Evolutionary conservation across 2,329 filamentous ascomycete genomes (phyloP), one percentile per base, ranked within the genome.

Genomic region (Stylonectria norvegica): DNA sequence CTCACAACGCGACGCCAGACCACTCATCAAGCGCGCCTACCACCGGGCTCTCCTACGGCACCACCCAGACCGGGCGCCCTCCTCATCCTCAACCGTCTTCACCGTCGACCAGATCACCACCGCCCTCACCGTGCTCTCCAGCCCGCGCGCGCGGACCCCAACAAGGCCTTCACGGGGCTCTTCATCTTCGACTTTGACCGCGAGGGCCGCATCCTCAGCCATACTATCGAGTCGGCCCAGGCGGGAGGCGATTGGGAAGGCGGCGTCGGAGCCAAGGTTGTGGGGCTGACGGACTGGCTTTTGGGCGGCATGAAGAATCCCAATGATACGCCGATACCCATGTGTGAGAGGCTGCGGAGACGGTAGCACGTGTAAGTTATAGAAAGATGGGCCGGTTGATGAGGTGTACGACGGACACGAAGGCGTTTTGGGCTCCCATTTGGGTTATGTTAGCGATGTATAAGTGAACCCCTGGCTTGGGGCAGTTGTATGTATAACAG

Each of bases 151-250:
- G 64, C 58, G 4, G 76, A 79, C 40, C 76, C 79, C 35, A 78
- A 78, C 45, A 84, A 86, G 57, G 85, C 90, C 58, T 97, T 97
- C 55, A 87, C 83, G 1, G 93, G 93, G 0, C 66, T 97, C 9
- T 98, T 97, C 65, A 84, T 95, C 43, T 98, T 98, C 62, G 88
- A 95, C 50, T 98, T 98, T 61, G 93, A 97, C 59, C 75, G 81
- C 33, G 78, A 95, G 55, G 93, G 93, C 1, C 76, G 89, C 48
- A 81, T 98, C 23, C 67, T 86, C 34, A 89, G 81, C 52, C 93
- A 97, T 64, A 95, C 88, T 0, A 97, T 98, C 57, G 93, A 98
- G 67, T 87, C 95, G 66, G 86, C 87, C 1, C 86, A 96, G 56
- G 84, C 93, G 56, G 83, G 84, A 12, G 80, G 84, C 27, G 81